Base-by-base conservation (phyloP, 23 red algal species). In the Gracilaria caudata region DNA sequence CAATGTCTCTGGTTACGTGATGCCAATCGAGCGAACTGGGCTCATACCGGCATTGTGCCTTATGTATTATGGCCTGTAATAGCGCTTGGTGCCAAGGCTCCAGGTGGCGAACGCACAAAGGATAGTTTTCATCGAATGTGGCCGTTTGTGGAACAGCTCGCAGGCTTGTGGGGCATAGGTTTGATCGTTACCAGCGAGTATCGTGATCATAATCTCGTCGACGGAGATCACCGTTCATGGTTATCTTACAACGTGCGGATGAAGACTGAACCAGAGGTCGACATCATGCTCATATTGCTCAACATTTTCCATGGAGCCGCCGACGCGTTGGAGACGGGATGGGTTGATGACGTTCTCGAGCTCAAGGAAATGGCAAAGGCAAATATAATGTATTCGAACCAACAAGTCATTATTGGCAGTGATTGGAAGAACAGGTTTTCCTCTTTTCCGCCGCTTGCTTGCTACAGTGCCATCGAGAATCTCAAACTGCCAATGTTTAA, bases 1-100 rank as follows among this genome's bases (percentile, higher is more conserved):
- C 79, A 82, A 43, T 82, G 79, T 43, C 43, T 82, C 56, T 82
- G 79, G 79, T 23, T 82, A 20, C 51, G 79, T 1, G 79, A 82
- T 40, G 79, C 79, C 26, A 82, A 56, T n/a, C 51, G 21, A 35
- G 51, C 56, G 7, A 20, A 23, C 38, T 82, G 79, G 79, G 79
- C 56, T 24, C 79, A 82, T 29, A 82, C 79, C 4, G 79, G 79
- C 12, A 53, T 82, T 9, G 7, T 82, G 23, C 79, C 79, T 24
- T 82, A 82, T 64, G 56, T 82, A 12, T 23, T 82, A 56, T 82
- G 79, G 79, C 79, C 79, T 0, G 79, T 82, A 12, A 82, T 82
- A 24, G 66, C 56, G 6, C 57, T 82, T 0, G 34, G 79, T 25
- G 79, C 39, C 20, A 82, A 26, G 53, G 53, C n/a, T 6, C 7